phyloP scores from a whole-genome alignment of 1,284 basidiomycete genomes.

The Bjerkandera adusta region DNA sequence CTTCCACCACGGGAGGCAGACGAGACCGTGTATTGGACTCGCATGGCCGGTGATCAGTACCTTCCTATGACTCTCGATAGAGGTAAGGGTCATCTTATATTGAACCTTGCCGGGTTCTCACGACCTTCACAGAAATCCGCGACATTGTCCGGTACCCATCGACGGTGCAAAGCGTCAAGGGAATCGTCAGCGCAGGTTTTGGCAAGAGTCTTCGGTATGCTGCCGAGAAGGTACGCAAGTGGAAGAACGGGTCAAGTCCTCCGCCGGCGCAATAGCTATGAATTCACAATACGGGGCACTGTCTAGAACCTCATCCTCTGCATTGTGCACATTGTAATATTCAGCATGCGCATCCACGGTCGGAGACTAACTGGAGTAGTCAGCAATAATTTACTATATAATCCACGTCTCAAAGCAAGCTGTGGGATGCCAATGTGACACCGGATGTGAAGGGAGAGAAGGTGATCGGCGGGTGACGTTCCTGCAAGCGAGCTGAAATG shows the following conservation, averaged over 20 bases:
- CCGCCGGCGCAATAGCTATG: too few relatives aligned
- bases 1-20: slow-evolving; percentile 44
- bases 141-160: slow-evolving; percentile 83
- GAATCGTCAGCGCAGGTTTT: slow-evolving; percentile 80
- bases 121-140: slow-evolving; percentile 56
- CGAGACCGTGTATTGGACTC: slow-evolving; percentile 75
- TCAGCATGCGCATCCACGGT: too few relatives aligned
- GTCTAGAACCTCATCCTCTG: too few relatives aligned
- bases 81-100: slow-evolving; percentile 43
- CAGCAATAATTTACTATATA: too few relatives aligned
- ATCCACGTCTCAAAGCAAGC: too few relatives aligned
- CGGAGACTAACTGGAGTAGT: too few relatives aligned
- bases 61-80: slow-evolving; percentile 55
- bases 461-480: too few relatives aligned
- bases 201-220: slow-evolving; percentile 79
- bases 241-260: slow-evolving; percentile 55
- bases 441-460: too few relatives aligned
- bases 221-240: slow-evolving; percentile 78
- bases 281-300: too few relatives aligned
- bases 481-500: too few relatives aligned
- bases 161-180: slow-evolving; percentile 83
- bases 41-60: slow-evolving; percentile 62
- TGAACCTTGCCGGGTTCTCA: background rate
- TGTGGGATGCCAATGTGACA: too few relatives aligned
- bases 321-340: too few relatives aligned